These are phyloP conservation scores for Hippophae rhamnoides DNA, from an alignment of 306 rosid genomes.

Conservation along the genomic window DNA sequence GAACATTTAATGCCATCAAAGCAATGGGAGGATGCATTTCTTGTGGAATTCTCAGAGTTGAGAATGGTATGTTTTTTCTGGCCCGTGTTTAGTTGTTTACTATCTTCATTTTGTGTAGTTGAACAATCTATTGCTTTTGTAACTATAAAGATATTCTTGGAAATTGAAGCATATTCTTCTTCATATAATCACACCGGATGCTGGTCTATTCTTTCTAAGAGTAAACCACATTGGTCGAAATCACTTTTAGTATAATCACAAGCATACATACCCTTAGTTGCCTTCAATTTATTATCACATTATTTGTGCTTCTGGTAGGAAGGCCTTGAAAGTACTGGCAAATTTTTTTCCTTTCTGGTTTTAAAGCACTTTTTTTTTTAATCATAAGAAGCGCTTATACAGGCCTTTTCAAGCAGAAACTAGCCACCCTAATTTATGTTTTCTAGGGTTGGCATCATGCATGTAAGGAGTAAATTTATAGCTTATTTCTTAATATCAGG, in stretches of 20 bases:
- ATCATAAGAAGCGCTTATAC: too few species aligned
- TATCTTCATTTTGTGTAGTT: not conserved
- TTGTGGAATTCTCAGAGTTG: conserved; percentile 62
- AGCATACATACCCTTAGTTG: too few species aligned
- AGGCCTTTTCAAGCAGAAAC: too few species aligned
- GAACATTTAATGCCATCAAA: conserved; percentile 63
- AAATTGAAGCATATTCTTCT: too few species aligned
- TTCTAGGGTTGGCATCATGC: not conserved
- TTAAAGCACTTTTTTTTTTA: too few species aligned
- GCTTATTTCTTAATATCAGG: conserved; percentile 30
- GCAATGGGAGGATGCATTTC: conserved; percentile 81
- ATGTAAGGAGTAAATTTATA: conserved; percentile 1
- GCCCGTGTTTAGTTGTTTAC: conserved; percentile 2
- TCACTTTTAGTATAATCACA: too few species aligned
- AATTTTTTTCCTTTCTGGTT: too few species aligned
- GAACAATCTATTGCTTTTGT: not conserved
- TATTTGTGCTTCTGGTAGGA: too few species aligned
- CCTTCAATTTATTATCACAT: too few species aligned
- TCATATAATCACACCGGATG: not conserved
- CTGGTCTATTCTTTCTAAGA: not conserved
- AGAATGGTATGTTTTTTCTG: conserved; percentile 39
- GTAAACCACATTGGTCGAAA: not conserved
- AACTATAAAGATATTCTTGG: not conserved
- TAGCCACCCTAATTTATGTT: not conserved
- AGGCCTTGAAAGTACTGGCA: too few species aligned